Conservation (phyloP, 2,329 filamentous ascomycete species). For the Aspergillus quadricinctus region DNA sequence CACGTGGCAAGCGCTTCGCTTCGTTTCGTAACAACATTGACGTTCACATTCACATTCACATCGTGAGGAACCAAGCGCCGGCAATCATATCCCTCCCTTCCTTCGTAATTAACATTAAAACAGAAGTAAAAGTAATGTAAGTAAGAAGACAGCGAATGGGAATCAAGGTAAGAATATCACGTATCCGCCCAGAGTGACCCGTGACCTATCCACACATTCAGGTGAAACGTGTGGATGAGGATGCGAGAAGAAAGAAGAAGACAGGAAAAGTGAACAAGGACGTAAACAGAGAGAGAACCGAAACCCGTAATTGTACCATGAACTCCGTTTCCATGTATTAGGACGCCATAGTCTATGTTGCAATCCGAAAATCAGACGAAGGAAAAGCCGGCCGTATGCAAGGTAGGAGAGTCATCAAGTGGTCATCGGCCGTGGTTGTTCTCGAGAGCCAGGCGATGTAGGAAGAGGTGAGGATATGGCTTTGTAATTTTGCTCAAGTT, state of each 20-base stretch:
- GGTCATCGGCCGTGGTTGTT: not conserved
- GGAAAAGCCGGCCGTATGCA: slow-evolving; percentile 1
- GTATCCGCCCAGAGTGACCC: slow-evolving; percentile 6
- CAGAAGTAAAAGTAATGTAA: not conserved
- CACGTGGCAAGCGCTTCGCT: not conserved
- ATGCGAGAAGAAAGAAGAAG: slow-evolving; percentile 5
- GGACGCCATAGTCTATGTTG: slow-evolving; percentile 21
- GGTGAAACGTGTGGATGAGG: not conserved
- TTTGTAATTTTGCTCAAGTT: not conserved
- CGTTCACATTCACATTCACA: not conserved
- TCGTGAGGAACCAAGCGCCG: not conserved
- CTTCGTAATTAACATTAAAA: not conserved
- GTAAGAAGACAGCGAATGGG: not conserved
- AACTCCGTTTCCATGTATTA: slow-evolving; percentile 18
- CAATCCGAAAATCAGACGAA: slow-evolving; percentile 8
- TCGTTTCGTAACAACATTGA: not conserved
- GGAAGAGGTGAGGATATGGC: not conserved
- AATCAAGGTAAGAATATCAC: not conserved
- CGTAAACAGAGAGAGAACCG: slow-evolving; percentile 9
- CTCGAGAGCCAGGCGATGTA: not conserved
- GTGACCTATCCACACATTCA: slow-evolving; percentile 11
- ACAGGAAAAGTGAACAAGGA: not conserved
- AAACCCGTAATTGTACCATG: not conserved
- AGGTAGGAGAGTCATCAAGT: not conserved
- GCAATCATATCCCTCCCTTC: not conserved